Evolutionary conservation across 78 protist genomes (phyloP), one percentile per base, ranked within the genome.

Genomic region (Isochrysis galbana): DNA sequence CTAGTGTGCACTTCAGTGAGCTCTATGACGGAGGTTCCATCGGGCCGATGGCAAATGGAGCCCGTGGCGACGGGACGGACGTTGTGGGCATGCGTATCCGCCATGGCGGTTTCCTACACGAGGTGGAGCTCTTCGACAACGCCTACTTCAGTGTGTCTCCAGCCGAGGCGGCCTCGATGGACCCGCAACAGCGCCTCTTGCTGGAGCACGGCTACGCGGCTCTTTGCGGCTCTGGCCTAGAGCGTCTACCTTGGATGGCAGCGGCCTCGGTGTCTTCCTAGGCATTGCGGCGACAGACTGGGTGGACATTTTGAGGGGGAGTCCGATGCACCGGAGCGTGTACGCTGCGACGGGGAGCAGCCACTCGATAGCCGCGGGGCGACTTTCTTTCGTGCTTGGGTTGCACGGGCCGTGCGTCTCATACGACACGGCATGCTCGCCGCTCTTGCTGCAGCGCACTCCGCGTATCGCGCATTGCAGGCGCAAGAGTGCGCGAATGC

Each of bases 381-480:
- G 98, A 7, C 44, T 97, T 0, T 95, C 98, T 10, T 97, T 93
- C 78, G 36, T 72, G 21, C 92, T 94, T 55, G 96, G 95, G 55
- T 90, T 96, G 22, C 78, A 90, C 21, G 98, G 98, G 29, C 97
- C 97, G 5, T 86, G 94, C 11, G 26, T 97, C 21, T 41, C 94
- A 0, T 41, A 97, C 22, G 98, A 97, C 86, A 96, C 98, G 32
- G 98, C 98, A 1, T 97, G 98, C 92, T 94, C 96, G 14, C 93
- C 1, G 93, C 98, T 32, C 91, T 97, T n/a, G 92, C 91, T 29
- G 95, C 98, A 23, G 44, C 96, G 14, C 67, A 94, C 45, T 23
- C 90, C 7, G 98, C 96, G 38, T 7, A 5, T 74, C 61, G 77
- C 29, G 90, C 95, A 39, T 34, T 97, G 51, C 72, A 70, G 22